Conservation (phyloP, 306 rosid genomes). For the Sesbania bispinosa region DNA sequence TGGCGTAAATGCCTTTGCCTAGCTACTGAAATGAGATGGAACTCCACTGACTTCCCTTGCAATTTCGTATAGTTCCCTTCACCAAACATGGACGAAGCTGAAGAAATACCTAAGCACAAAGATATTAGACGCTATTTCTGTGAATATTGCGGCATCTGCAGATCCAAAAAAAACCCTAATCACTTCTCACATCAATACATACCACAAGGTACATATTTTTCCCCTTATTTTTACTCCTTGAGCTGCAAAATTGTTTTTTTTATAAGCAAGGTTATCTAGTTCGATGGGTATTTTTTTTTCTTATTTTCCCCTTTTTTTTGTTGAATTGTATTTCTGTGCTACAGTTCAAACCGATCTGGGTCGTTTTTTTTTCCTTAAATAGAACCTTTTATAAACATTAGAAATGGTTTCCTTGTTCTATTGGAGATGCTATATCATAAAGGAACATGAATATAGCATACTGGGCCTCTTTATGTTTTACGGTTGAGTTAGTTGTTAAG, state of each 20-base stretch:
- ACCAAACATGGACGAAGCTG: constrained; percentile 35
- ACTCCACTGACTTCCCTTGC: too few species aligned
- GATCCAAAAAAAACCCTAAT: constrained; percentile 66
- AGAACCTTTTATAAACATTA: too few species aligned
- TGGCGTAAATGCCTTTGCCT: too few species aligned
- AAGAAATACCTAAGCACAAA: constrained; percentile 37
- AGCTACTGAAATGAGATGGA: too few species aligned
- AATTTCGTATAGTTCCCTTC: background rate
- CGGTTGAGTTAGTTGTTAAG: too few species aligned
- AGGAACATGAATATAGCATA: too few species aligned
- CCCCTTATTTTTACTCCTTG: background rate
- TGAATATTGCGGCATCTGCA: constrained; percentile 59
- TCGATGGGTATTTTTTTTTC: background rate
- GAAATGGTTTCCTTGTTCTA: background rate
- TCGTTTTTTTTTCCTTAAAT: background rate
- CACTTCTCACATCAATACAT: constrained; percentile 47
- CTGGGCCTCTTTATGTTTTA: too few species aligned
- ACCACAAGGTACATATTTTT: constrained; percentile 55
- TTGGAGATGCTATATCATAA: background rate
- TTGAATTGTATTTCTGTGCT: background rate
- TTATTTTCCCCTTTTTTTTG: too few species aligned
- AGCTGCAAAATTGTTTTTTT: background rate
- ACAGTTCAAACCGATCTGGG: background rate
- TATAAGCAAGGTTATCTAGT: background rate
- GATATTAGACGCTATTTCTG: constrained; percentile 64